Conservation (phyloP, 768 basidiomycete genomes). For the Suillus sp. region DNA sequence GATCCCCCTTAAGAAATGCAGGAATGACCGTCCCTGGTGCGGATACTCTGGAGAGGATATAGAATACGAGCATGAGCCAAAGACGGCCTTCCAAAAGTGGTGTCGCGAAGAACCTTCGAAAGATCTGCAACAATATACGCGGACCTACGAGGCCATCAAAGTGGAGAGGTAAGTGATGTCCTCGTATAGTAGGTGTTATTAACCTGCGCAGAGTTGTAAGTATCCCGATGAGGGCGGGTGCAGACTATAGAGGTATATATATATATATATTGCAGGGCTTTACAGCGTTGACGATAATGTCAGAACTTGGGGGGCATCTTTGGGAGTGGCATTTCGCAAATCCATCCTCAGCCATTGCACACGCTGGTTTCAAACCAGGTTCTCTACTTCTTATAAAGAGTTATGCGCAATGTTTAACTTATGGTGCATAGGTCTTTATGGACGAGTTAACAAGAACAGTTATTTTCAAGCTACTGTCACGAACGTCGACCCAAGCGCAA, state of each 20-base stretch:
- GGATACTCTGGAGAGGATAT: slow-evolving; percentile 31
- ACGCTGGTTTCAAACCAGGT: slow-evolving; percentile 54
- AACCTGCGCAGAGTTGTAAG: slow-evolving; percentile 49
- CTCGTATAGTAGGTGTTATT: slow-evolving; percentile 8
- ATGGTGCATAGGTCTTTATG: slow-evolving; percentile 50
- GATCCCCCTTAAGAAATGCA: slow-evolving; percentile 38
- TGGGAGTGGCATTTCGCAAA: slow-evolving; percentile 65
- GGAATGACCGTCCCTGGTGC: slow-evolving; percentile 36
- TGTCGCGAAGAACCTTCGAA: slow-evolving; percentile 47
- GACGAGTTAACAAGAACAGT: slow-evolving; percentile 54
- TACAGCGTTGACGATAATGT: slow-evolving; percentile 1
- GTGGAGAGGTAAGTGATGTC: slow-evolving; percentile 54
- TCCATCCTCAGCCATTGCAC: slow-evolving; percentile 59
- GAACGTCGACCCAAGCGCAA: slow-evolving; percentile 78
- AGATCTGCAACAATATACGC: slow-evolving; percentile 72
- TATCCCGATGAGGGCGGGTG: slow-evolving; percentile 55
- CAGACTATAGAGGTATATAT: slow-evolving; percentile 65
- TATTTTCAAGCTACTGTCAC: slow-evolving; percentile 78
- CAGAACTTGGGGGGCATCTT: slow-evolving; percentile 47
- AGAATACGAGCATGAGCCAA: slow-evolving; percentile 39
- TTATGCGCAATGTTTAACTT: not conserved
- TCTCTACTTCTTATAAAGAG: not conserved
- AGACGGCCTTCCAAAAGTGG: slow-evolving; percentile 44
- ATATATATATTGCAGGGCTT: slow-evolving; percentile 2
- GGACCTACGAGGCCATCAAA: slow-evolving; percentile 48